Base-by-base conservation (phyloP, 1,284 basidiomycete species). In the Pseudozyma sp. region DNA sequence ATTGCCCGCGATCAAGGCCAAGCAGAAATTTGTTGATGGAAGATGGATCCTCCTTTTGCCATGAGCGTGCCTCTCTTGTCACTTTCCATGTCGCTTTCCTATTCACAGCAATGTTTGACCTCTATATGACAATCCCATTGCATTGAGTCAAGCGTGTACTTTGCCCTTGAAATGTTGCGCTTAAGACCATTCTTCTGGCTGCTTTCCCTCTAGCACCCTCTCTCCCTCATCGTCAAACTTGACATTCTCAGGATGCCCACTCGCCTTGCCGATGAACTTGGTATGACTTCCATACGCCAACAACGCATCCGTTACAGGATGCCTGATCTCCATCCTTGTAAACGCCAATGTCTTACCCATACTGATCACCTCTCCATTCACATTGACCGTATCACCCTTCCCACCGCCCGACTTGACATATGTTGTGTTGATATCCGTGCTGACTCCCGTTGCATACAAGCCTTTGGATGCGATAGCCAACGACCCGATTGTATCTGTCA, bases 401-500 rank as follows among this genome's bases (percentile, higher is more conserved):
- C 40, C 56, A 18, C 92, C 92, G 1, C 88, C 91, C 13, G 91
- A 90, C 52, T 89, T 89, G 58, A 93, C 90, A 76, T 93, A 95
- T 2, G 92, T 93, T 0, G 93, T 91, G 51, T 91, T 91, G 77
- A 96, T 91, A 82, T 95, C 93, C 1, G 93, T 93, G 2, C 92
- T 93, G 8, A 95, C 93, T 16, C 93, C 87, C 0, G 94, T 95
- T 90, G 93, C 92, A 84, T 87, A 91, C 25, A 93, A 89, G 5
- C 94, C 94, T 73, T 91, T 91, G 13, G 91, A 90, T 0, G 92
- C 92, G 21, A 95, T 89, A 8, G 92, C 92, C 12, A 95, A 88
- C 0, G 91, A 93, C 7, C 94, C 93, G 49, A 93, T 86, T 9
- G 93, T 94, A 83, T 95, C 93, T 10, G 93, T 93, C 18, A 96